Evolutionary conservation across 2,329 filamentous ascomycete species (phyloP), one percentile per base, ranked within the genome.

Genomic region (Talaromyces sp.): DNA sequence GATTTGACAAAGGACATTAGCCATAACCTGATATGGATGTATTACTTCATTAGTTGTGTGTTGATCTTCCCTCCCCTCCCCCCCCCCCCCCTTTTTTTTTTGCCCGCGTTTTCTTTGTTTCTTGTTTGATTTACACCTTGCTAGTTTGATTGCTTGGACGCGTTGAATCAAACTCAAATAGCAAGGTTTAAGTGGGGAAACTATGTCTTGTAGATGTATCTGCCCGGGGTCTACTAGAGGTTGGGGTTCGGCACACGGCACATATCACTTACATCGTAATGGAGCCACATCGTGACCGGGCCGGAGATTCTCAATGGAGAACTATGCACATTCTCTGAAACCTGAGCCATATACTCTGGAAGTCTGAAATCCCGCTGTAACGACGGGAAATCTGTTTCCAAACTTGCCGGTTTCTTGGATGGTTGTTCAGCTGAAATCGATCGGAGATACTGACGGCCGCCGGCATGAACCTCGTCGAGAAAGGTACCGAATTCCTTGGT

Each of bases 1-100:
- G 47, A 96, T 81, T 67, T 96, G 91, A 64, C 87, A 91, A 55
- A 94, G 87, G 3, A 96, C 79, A 64, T 96, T 96, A 45, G 90
- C 89, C 82, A 95, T 91, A 14, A 94, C 90, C 82, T 89, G 52
- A 44, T 41, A 44, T 42, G 4, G 33, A 33, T 56, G 39, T 32
- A 41, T 33, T 46, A 22, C 40, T 11, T 5, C 11, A 20, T 27
- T 27, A 27, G 24, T 27, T 27, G 13, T 14, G 6, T n/a, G n/a
- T 35, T 35, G 33, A 40, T 37, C 11, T 16, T 37, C 43, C 30
- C n/a, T n/a, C n/a, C n/a, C n/a, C n/a, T 33, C 11, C 22, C 11
- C 14, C 19, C 13, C n/a, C 29, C 11, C 22, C 11, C 14, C 19
- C 13, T 14, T 44, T 6, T 10, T 4, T 24, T 2, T 36, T 1